Evolutionary conservation across 2,329 filamentous ascomycete species (phyloP).

Genomic region (Pseudopithomyces maydicus): DNA sequence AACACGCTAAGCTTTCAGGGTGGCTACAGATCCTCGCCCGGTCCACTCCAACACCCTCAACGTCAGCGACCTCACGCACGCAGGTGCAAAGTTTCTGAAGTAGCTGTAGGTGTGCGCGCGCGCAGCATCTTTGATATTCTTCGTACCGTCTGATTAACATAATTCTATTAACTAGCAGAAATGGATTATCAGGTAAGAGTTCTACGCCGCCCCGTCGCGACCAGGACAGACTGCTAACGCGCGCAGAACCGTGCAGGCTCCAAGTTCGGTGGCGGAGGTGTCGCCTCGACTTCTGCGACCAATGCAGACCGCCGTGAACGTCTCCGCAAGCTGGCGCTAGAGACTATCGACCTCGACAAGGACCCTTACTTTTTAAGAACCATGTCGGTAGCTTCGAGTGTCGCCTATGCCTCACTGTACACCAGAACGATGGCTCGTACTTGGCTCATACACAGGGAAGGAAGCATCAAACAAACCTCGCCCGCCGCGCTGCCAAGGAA

Average conservation of each 20-base stretch:
- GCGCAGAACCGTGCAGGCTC: conserved; percentile 87
- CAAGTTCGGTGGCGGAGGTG: conserved; percentile 96
- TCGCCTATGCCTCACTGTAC: conserved; percentile 92
- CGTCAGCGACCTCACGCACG: not conserved
- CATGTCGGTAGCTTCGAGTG: conserved; percentile 98
- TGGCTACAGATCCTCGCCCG: not conserved
- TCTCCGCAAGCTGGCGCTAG: conserved; percentile 94
- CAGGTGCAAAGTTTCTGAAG: not conserved
- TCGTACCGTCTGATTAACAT: conserved; percentile 2
- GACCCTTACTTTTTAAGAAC: conserved; percentile 99
- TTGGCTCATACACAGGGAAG: conserved; percentile 97
- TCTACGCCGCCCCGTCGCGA: conserved; percentile 1
- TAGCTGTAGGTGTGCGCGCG: not conserved
- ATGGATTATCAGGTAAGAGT: conserved; percentile 59
- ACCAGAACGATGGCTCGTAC: conserved; percentile 99
- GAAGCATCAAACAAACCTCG: conserved; percentile 98
- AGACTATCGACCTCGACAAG: conserved; percentile 98
- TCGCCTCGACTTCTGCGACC: conserved; percentile 89
- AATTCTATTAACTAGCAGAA: conserved; percentile 1
- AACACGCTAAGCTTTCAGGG: not conserved
- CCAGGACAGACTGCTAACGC: conserved; percentile 17
- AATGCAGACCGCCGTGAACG: conserved; percentile 98
- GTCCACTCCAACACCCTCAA: not conserved
- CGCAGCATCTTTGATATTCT: not conserved
- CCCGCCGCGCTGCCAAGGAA: conserved; percentile 92